Base-by-base conservation (phyloP, 2,329 filamentous ascomycete species). In the Stemphylium beticola region DNA sequence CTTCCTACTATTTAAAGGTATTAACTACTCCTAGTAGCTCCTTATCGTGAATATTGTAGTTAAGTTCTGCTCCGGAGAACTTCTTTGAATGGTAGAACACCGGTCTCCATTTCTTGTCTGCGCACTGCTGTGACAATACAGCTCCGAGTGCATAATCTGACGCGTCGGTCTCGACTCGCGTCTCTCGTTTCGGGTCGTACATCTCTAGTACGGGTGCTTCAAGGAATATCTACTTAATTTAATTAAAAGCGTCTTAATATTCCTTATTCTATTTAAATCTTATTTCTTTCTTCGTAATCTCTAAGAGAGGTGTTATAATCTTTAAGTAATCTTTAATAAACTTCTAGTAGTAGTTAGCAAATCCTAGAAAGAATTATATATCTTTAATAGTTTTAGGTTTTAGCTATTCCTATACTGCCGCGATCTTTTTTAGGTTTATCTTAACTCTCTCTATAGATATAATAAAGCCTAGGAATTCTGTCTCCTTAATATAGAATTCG, bases 401-500 rank as follows among this genome's bases (percentile, higher is more conserved):
- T 58, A 55, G 60, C 65, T 63, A 68, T 57, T 68, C 41, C 32
- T 60, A 32, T 26, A 76, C 58, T 31, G 52, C 51, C 36, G 51
- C 47, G 11, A 71, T 61, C 41, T 73, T 72, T 2, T 52, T 49
- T 40, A 40, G 51, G 44, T 73, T 49, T 40, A 74, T 70, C 17
- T 40, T 26, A 15, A 76, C 58, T 47, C 65, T 50, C 34, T 61
- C 39, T 14, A 41, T 49, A 15, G 40, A 46, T 31, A 76, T 68
- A 43, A 67, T 67, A 56, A 66, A 74, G 24, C 65, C 56, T 33
- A 77, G 54, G 53, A 69, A 76, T 18, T 68, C 53, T 29, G 69
- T 57, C 54, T 64, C 33, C 20, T 67, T 55, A 32, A 55, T 57
- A 52, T 69, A 55, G 55, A 75, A 76, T 40, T 68, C 40, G 56